phyloP scores from a whole-genome alignment of 345 rosid genomes.

The Firmiana major region DNA sequence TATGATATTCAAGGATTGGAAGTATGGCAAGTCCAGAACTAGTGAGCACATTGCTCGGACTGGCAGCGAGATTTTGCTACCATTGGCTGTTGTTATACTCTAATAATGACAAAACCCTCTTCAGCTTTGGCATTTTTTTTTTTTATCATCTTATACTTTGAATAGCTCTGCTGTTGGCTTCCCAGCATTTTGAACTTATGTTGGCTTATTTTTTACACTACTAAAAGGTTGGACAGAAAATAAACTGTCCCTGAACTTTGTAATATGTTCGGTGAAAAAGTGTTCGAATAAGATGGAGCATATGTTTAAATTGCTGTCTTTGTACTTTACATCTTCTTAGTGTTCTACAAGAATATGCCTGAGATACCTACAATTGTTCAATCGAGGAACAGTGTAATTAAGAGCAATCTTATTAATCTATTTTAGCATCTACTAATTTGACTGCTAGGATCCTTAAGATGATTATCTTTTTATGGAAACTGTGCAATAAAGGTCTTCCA shows the following conservation, averaged over 20 bases:
- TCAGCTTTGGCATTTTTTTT: no score
- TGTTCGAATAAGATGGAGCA: not conserved
- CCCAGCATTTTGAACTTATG: not conserved
- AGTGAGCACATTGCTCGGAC: no score
- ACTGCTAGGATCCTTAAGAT: no score
- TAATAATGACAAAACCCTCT: no score
- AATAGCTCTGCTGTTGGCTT: no score
- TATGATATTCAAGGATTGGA: not conserved
- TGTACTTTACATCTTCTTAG: not conserved
- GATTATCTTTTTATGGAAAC: no score
- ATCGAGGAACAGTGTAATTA: not conserved
- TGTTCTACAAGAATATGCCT: not conserved
- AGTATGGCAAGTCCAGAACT: no score
- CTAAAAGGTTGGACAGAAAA: not conserved
- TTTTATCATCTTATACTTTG: no score
- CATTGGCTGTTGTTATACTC: no score
- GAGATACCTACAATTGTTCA: not conserved
- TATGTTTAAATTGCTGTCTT: not conserved
- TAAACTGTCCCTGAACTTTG: not conserved
- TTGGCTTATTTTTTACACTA: not conserved
- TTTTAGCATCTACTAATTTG: not conserved
- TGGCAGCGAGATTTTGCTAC: no score
- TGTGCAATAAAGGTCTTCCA: no score
- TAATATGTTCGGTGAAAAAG: not conserved
- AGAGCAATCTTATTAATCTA: not conserved